Conservation (phyloP, 1,284 basidiomycete species). For the Erythrobasidium hasegawianum region DNA sequence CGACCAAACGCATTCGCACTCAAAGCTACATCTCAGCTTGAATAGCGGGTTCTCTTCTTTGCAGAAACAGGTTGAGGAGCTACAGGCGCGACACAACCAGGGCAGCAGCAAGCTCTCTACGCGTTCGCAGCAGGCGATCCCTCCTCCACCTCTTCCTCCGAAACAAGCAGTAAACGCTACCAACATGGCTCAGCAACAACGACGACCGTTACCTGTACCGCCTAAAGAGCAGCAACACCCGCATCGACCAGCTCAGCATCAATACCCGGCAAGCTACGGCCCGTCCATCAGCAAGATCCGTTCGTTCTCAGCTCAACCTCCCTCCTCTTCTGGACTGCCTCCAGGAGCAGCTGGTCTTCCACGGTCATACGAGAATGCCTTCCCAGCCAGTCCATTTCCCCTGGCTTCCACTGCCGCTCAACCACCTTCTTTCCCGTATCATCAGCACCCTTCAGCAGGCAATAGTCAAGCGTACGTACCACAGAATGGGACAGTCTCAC, state of each 20-base stretch:
- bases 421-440: neutral
- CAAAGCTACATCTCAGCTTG: slow-evolving; percentile 20
- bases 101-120: neutral
- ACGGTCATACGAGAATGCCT: neutral
- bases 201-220: slow-evolving; percentile 15
- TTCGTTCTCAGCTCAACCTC: slow-evolving; percentile 18
- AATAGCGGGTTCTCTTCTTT: slow-evolving; percentile 12
- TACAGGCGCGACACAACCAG: slow-evolving; percentile 11
- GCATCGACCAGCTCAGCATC: slow-evolving; percentile 8
- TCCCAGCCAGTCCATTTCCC: neutral
- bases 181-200: neutral
- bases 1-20: slow-evolving; percentile 11
- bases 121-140: neutral
- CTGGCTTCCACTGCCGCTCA: neutral
- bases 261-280: slow-evolving; percentile 34
- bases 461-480: neutral
- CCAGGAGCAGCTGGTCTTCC: slow-evolving; percentile 20
- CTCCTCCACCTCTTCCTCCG: slow-evolving; percentile 9
- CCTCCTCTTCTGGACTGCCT: neutral
- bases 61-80: slow-evolving; percentile 24
- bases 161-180: neutral
- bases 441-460: neutral
- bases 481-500: slow-evolving; percentile 10
- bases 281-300: slow-evolving; percentile 29
- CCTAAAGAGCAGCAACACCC: slow-evolving; percentile 1